Evolutionary conservation across 2,329 filamentous ascomycete genomes (phyloP), one percentile per base, ranked within the genome.

Genomic region (Pyricularia sp.): DNA sequence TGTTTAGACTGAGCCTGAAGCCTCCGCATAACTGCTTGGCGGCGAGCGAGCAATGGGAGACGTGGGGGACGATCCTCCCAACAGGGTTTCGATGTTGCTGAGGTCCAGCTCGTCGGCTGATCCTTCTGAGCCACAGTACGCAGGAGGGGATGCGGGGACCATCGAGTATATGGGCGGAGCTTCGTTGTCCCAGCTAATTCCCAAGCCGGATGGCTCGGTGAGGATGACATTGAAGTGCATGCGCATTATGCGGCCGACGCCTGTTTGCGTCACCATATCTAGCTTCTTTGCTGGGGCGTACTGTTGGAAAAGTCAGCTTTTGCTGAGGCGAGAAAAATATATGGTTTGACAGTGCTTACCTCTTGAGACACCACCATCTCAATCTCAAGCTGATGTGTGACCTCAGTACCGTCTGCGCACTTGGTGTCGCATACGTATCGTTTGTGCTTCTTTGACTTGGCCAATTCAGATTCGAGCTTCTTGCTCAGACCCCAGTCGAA

Each of bases 151-250:
- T 2, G 88, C 90, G 0, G 94, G 94, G 61, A 98, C 93, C 76
- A 98, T 93, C 79, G 95, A 91, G 80, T 99, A 99, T 73, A 96
- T 87, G 0, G 94, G 94, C 14, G 94, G 94, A 75, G 92, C 89
- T 82, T 99, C 94, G 79, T 97, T 94, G 74, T 98, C 94, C 94
- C 95, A 99, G 73, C 91, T 92, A 74, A 99, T 94, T 67, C 94
- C 94, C 77, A 97, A 86, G 23, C 94, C 94, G 25, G 87, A 87
- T 70, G 92, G 87, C 80, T 97, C 91, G 4, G 94, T 97, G 69
- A 98, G 85, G 69, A 88, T 83, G 68, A 95, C 84, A 74, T 87
- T 88, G 82, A 97, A 98, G 77, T 97, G 92, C 86, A 97, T 97
- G 72, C 94, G 87, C 70, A 99, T 83, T 68, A 98, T 94, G 72